A percentile compares a stretch with the other conserved stretches of the same genome.
Conservation (phyloP, 176 grass and related monocot species). For the Musa beccarii region DNA sequence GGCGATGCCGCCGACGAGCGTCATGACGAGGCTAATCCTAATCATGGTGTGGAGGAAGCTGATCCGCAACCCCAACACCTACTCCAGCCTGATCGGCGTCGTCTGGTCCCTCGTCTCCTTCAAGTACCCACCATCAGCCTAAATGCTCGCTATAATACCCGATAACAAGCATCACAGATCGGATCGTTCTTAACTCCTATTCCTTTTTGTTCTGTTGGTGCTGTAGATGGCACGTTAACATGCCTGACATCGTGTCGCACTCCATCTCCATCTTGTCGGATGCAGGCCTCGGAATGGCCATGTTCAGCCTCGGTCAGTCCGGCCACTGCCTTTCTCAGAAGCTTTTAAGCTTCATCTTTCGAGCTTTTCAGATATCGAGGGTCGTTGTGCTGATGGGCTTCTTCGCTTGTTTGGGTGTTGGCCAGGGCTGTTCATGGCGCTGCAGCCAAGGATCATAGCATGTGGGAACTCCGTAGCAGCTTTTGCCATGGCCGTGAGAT, state of each 20-base stretch:
- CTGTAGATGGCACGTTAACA: constrained; percentile 68
- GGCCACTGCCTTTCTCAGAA: background rate
- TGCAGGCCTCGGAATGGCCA: constrained; percentile 98
- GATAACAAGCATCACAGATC: background rate
- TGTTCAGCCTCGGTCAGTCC: constrained; percentile 93
- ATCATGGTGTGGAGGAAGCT: constrained; percentile 99
- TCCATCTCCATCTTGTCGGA: constrained; percentile 98
- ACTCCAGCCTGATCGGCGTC: constrained; percentile 90
- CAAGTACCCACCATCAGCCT: constrained; percentile 26
- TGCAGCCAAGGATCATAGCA: constrained; percentile 96
- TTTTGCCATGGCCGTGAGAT: constrained; percentile 86
- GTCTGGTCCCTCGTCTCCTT: constrained; percentile 95
- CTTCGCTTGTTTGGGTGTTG: background rate
- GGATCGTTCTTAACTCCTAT: background rate
- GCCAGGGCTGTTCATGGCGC: constrained; percentile 95
- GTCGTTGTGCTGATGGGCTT: background rate
- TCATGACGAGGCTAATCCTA: constrained; percentile 90
- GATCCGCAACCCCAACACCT: constrained; percentile 98
- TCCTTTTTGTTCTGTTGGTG: background rate
- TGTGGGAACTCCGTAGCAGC: constrained; percentile 78
- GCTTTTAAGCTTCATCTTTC: background rate
- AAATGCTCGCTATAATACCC: constrained; percentile 7
- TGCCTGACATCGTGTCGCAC: constrained; percentile 77
- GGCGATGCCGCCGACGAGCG: constrained; percentile 86
- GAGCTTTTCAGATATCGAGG: background rate